Conservation (phyloP, 257 asterid genomes). For the Rauvolfia tetraphylla region DNA sequence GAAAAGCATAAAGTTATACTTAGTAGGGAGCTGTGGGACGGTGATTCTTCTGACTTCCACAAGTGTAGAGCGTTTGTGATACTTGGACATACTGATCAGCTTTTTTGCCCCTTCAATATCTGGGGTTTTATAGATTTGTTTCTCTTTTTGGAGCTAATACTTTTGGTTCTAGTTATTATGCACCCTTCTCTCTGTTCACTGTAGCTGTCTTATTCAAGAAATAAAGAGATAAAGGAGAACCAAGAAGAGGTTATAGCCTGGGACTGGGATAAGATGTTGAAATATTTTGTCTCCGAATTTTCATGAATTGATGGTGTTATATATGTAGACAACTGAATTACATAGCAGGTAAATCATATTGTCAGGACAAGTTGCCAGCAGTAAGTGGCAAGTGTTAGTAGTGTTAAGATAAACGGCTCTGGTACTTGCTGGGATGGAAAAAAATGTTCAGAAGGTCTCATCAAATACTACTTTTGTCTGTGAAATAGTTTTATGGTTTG, state of each 20-base stretch:
- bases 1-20: neutral
- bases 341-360: neutral
- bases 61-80: neutral
- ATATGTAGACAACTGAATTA: neutral
- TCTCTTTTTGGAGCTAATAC: neutral
- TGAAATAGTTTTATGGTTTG: neutral
- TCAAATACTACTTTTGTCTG: neutral
- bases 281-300: neutral
- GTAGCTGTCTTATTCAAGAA: neutral
- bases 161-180: conserved; percentile 1
- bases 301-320: neutral
- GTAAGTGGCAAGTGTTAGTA: neutral
- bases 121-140: neutral
- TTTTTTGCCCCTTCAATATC: neutral
- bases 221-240: neutral
- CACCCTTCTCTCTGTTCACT: neutral
- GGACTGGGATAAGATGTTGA: neutral
- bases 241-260: neutral
- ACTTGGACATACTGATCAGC: neutral
- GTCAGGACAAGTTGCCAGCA: neutral
- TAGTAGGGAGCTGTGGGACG: neutral
- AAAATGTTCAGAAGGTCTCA: neutral
- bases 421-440: neutral
- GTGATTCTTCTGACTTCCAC: neutral
- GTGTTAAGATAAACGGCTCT: neutral